phyloP scores from a whole-genome alignment of 768 basidiomycete genomes.

The Tylopilus plumbeoviolaceoides region DNA sequence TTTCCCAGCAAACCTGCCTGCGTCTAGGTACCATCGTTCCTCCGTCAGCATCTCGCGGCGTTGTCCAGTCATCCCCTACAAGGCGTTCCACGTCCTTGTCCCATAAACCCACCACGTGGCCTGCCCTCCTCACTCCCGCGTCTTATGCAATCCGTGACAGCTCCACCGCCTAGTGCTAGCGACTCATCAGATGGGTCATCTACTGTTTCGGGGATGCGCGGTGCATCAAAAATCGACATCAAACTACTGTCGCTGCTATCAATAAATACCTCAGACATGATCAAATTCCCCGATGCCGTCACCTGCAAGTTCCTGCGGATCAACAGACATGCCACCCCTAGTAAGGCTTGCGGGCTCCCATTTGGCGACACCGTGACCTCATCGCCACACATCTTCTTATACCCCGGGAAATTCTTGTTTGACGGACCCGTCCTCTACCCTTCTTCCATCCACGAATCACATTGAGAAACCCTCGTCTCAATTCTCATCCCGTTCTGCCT shows the following conservation, averaged over 20 bases:
- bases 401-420: constrained; percentile 15
- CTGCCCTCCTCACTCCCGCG: constrained; percentile 27
- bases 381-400: constrained; percentile 24
- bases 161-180: constrained; percentile 7
- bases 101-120: constrained; percentile 6
- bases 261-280: constrained; percentile 23
- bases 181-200: constrained; percentile 14
- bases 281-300: constrained; percentile 21
- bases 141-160: constrained; percentile 29
- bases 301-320: constrained; percentile 22
- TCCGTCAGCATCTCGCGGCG: constrained; percentile 9
- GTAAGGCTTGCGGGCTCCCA: constrained; percentile 13
- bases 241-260: constrained; percentile 29
- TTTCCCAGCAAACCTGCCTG: constrained; percentile 10
- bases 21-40: constrained; percentile 9
- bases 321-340: constrained; percentile 17
- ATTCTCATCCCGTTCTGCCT: constrained; percentile 20
- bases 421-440: not conserved
- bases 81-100: constrained; percentile 25
- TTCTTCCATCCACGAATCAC: constrained; percentile 2
- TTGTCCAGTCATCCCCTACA: constrained; percentile 25
- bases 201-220: constrained; percentile 9
- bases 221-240: constrained; percentile 21
- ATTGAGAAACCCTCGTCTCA: constrained; percentile 17
- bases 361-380: constrained; percentile 15